Base-by-base conservation (phyloP, 2,329 filamentous ascomycete species). In the Lasiodiplodia sp. region DNA sequence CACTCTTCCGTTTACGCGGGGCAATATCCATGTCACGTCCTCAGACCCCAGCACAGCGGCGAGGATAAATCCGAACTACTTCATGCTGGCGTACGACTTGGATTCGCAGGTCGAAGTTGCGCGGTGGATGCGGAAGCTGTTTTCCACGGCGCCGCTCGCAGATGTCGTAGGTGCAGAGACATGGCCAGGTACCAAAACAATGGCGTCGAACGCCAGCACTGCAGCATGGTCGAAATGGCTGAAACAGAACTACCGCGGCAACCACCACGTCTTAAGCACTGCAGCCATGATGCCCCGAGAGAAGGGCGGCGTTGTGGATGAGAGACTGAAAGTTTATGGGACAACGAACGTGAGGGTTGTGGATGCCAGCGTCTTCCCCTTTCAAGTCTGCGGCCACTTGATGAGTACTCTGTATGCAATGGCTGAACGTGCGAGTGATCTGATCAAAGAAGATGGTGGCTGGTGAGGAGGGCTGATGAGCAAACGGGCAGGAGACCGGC, bases 81-180 rank as follows among this genome's bases (percentile, higher is more conserved):
- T 84, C 58, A 76, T 75, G 8, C 80, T 83, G 4, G 83, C 85
- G 67, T 69, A 82, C 12, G 79, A 84, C 51, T 68, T 85, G 12
- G 74, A 80, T 4, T 79, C 80, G 0, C 77, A 79, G 51, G n/a
- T 55, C 10, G 73, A 76, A 23, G 58, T 74, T 23, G 70, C 79
- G 16, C 76, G 78, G 37, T 78, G 75, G 51, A 71, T 80, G 18
- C 77, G 75, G 4, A 78, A 70, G 14, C 73, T 78, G 64, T 77
- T 73, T 58, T 72, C 68, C 40, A 79, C 73, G 8, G 71, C 72
- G 69, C 79, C 74, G 25, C 69, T 78, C 53, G 78, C 40, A 6
- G 73, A 69, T 38, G 72, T 38, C 75, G 76, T 7, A 65, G 70
- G 14, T 31, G 71, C 72, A 77, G 73, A 62, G 57, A 69, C 21